Evolutionary conservation across 108 stramenopile species (phyloP), one percentile per base, ranked within the genome.

Genomic region (Schizochytrium sp.): DNA sequence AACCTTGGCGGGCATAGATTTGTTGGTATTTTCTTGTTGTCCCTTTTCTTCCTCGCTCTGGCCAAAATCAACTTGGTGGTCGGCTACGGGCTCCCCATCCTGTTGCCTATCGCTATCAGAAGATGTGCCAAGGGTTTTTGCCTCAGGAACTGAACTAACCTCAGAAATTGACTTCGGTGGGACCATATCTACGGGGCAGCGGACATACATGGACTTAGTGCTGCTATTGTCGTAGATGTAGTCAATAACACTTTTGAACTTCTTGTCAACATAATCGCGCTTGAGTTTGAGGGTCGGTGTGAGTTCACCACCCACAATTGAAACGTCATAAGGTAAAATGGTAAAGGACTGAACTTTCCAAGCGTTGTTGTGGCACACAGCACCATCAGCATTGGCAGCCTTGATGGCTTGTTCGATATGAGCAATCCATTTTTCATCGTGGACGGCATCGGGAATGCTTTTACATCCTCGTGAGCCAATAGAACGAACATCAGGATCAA

Each of bases 211-310:
- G 64, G 44, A 44, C 10, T 69, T 44, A 38, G 40, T 69, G 64
- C 64, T 69, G 64, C 44, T 44, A 44, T 69, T 38, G 19, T 38
- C 88, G 76, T 94, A 94, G 8, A 94, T 46, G 42, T 57, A 19
- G 40, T 92, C 93, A 87, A 94, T 93, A 57, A 93, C n/a, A 47
- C 88, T 87, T 1, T 76, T 46, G 92, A 93, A 95, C 89, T 95
- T 96, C 46, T 95, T 90, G 45, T 92, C 89, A 12, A 92, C 93
- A 15, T 93, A 90, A 55, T 88, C 73, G 46, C 96, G 92, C 94
- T 96, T 96, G 76, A 95, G 88, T 90, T 96, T 96, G 72, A 96
- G 59, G 40, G 96, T 96, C 17, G 96, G 95, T 55, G 96, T 96
- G 46, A 96, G 94, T 89, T 95, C 95, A 42, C 96, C 95, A n/a